Conservation (phyloP, 2,329 filamentous ascomycete species). For the Chaetomium olivaceum region DNA sequence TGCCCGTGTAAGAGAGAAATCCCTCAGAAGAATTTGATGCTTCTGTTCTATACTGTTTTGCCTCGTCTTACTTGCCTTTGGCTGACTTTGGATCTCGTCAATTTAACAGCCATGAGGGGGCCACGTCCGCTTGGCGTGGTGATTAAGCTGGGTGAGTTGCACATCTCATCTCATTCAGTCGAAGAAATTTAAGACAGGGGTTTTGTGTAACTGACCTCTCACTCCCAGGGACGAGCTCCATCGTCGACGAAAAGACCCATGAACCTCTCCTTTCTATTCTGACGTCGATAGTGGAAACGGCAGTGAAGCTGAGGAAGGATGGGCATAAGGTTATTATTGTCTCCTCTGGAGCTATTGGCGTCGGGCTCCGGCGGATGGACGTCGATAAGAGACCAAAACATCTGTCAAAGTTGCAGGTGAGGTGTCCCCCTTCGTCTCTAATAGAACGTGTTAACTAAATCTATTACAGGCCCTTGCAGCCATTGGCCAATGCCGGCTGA, state of each 20-base stretch:
- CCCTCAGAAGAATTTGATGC: constrained; percentile 11
- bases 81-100: constrained; percentile 12
- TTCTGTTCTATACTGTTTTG: background rate
- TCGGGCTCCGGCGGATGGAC: constrained; percentile 88
- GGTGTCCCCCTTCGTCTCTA: constrained; percentile 16
- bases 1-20: constrained; percentile 26
- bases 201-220: constrained; percentile 3
- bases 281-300: constrained; percentile 91
- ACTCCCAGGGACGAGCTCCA: constrained; percentile 86
- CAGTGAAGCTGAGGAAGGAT: constrained; percentile 81
- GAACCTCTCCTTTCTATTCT: constrained; percentile 90
- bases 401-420: constrained; percentile 79
- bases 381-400: constrained; percentile 85
- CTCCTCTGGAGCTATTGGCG: constrained; percentile 94
- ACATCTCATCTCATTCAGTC: background rate
- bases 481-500: constrained; percentile 92
- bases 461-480: constrained; percentile 75
- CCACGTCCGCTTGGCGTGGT: constrained; percentile 71
- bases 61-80: background rate
- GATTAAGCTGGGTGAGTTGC: constrained; percentile 76
- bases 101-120: constrained; percentile 60
- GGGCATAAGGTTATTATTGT: constrained; percentile 94
- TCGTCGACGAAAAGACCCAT: constrained; percentile 93
- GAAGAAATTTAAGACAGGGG: background rate
- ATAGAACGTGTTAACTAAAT: background rate